Base-by-base conservation (phyloP, 176 grass and related monocot species). In the Avena atlantica region DNA sequence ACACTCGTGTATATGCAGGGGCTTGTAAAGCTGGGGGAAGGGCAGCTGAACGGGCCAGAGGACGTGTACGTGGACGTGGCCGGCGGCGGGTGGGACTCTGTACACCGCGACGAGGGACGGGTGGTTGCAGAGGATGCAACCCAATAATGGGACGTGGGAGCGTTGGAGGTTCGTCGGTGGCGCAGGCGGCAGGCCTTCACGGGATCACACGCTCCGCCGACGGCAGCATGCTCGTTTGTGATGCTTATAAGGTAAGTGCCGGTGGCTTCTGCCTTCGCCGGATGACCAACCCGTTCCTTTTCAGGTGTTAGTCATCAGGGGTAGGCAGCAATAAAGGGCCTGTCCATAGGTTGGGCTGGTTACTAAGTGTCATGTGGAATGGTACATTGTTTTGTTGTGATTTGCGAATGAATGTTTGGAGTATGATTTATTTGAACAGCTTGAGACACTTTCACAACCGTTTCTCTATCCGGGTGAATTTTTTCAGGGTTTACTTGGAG, bases 41-140 rank as follows among this genome's bases (percentile, higher is more conserved):
- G 93, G 16, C 17, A 2, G 61, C 16, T 95, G 87, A 27, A 36
- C 20, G 85, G 71, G 29, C 93, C 95, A 58, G 95, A 97, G 83
- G 95, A 91, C 64, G 89, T 97, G 70, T 84, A 81, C 75, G 71
- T 95, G 64, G 95, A 95, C 88, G 87, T 25, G 25, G 86, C 91
- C 52, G 94, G 86, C 91, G 60, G 94, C 67, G 6, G 87, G 81
- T 44, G 66, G 91, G 23, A 80, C 31, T 44, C 13, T 93, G 61
- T 97, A 91, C 82, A 95, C 95, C 2, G 87, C 88, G 9, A 90
- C 92, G 4, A 91, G 92, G 83, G 91, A 93, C 78, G 95, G 91
- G 10, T 97, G 95, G 95, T 15, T 97, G 20, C 86, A 88, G 87
- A 70, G 87, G 91, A 93, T 93, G 91, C 87, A 21, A 5, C 73